Conservation (phyloP, 495 filamentous ascomycete genomes). For the Melanomma pulvis-pyrius region DNA sequence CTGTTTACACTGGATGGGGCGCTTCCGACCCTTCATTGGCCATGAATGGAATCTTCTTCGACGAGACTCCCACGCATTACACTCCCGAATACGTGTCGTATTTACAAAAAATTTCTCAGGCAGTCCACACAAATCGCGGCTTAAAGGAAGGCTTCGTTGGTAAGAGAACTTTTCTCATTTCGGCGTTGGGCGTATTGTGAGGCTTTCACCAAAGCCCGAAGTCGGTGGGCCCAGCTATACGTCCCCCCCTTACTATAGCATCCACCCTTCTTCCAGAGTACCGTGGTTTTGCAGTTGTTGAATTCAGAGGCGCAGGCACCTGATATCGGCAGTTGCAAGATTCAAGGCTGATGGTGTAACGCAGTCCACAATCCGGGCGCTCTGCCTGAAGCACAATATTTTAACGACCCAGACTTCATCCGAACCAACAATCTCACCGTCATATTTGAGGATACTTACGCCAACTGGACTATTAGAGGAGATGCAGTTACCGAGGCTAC, state of each 20-base stretch:
- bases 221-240: slow-evolving; percentile 15
- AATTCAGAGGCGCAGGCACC: neutral
- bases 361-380: slow-evolving; percentile 37
- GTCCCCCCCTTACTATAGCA: slow-evolving; percentile 15
- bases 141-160: slow-evolving; percentile 35
- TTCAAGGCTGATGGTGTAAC: slow-evolving; percentile 25
- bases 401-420: slow-evolving; percentile 20
- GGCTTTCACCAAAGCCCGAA: slow-evolving; percentile 13
- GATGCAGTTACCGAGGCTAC: slow-evolving; percentile 13
- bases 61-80: slow-evolving; percentile 39
- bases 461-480: slow-evolving; percentile 17
- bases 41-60: slow-evolving; percentile 37
- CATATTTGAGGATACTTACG: slow-evolving; percentile 30
- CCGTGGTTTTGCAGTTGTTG: neutral
- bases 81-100: slow-evolving; percentile 40
- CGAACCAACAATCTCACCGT: slow-evolving; percentile 28
- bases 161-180: slow-evolving; percentile 28
- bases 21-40: slow-evolving; percentile 19
- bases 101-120: slow-evolving; percentile 42
- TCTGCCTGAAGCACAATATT: slow-evolving; percentile 31
- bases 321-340: slow-evolving; percentile 31
- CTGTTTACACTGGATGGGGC: slow-evolving; percentile 31
- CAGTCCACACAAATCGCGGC: slow-evolving; percentile 37
- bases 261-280: slow-evolving; percentile 7
- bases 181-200: slow-evolving; percentile 24